Percentiles rank a stretch among this genome's conserved stretches.
Conservation (phyloP, 306 rosid genomes). For the barrel medic (Medicago truncatula) region MtrunA17r5.0-ANR NC_053045.1:44140001-44140500, state of each 20-base stretch:
- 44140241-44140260: conserved; percentile 76
- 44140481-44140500: conserved; percentile 84
- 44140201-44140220: conserved; percentile 87
- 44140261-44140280: conserved; percentile 50
- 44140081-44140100: conserved; percentile 98
- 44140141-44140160: background rate
- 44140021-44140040: conserved; percentile 70
- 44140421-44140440: conserved; percentile 68
- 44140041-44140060: conserved; percentile 71
- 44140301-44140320: conserved; percentile 69
- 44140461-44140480: conserved; percentile 70
- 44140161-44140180: background rate
- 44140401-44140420: conserved; percentile 79
- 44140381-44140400: conserved; percentile 79
- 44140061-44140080: conserved; percentile 89
- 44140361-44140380: conserved; percentile 78
- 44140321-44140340: conserved; percentile 93
- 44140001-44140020: conserved; percentile 37
- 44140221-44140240: conserved; percentile 73
- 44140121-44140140: conserved; percentile 5
- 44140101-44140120: conserved; percentile 97
- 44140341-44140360: conserved; percentile 82
- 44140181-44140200: background rate
- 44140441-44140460: conserved; percentile 83
- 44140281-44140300: conserved; percentile 71